These are phyloP conservation scores for Lactarius tabidus DNA, from an alignment of 768 basidiomycete genomes.

Conservation along the genomic window DNA sequence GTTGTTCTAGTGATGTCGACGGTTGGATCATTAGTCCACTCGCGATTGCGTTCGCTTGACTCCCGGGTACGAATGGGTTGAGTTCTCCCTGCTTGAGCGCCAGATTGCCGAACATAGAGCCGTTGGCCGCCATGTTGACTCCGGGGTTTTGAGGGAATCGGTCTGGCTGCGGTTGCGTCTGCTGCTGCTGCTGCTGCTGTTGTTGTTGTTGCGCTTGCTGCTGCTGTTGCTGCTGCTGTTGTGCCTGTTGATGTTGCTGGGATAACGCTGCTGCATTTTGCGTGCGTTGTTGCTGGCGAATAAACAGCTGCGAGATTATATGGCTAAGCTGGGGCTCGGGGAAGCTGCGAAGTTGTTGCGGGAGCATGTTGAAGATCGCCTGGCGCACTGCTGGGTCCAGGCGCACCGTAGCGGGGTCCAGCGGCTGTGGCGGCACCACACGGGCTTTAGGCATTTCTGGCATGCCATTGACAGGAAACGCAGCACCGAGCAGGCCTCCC, in stretches of 20 bases:
- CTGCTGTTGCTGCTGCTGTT: conserved; percentile 13
- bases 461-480: conserved; percentile 22
- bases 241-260: conserved; percentile 6
- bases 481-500: conserved; percentile 19
- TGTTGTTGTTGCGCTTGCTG: not conserved
- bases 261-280: conserved; percentile 6
- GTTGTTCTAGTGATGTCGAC: not conserved
- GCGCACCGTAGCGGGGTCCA: too few relatives aligned
- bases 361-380: conserved; percentile 10
- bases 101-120: conserved; percentile 16
- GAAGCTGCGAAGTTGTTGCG: not conserved
- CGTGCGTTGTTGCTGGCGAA: conserved; percentile 1
- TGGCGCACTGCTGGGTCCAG: conserved; percentile 7
- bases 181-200: conserved; percentile 12
- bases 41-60: conserved; percentile 20
- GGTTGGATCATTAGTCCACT: conserved; percentile 17
- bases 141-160: conserved; percentile 14
- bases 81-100: conserved; percentile 23
- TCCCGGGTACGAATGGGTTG: conserved; percentile 24
- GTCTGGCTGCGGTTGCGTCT: conserved; percentile 8
- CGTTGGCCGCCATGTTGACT: not conserved
- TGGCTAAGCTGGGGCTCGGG: conserved; percentile 14
- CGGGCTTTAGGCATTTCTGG: conserved; percentile 18
- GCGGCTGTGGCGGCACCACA: not conserved
- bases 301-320: conserved; percentile 8